Percentiles rank a stretch among this genome's conserved stretches.
Conservation (phyloP, 345 rosid species). For the Psidium friedrichsthalianum region DNA sequence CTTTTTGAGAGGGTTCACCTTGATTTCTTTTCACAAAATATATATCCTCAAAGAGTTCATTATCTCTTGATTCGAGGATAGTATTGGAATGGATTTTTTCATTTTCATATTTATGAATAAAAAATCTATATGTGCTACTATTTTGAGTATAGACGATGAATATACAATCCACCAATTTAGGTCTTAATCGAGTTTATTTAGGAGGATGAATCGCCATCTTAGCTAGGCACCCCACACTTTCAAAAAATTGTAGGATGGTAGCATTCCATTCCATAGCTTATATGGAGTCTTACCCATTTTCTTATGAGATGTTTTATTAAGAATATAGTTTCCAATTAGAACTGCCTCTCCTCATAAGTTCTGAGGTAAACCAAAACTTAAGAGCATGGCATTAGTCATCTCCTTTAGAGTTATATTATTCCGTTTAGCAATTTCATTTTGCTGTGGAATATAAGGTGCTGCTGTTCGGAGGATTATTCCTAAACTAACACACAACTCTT, state of each 20-base stretch:
- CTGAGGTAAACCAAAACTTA: neutral
- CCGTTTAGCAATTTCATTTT: neutral
- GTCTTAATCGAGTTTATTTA: neutral
- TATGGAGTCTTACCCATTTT: too few relatives aligned
- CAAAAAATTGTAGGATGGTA: too few relatives aligned
- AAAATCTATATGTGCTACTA: neutral
- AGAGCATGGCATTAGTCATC: neutral
- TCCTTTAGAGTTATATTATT: neutral
- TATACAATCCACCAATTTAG: neutral
- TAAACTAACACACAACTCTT: neutral
- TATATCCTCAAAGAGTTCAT: too few relatives aligned
- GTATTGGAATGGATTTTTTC: neutral
- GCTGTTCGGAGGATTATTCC: neutral
- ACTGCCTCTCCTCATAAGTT: neutral
- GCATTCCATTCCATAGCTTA: too few relatives aligned
- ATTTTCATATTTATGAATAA: neutral
- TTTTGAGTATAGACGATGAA: neutral
- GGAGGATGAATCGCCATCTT: neutral
- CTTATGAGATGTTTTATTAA: too few relatives aligned
- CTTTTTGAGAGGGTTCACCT: neutral
- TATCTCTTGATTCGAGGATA: neutral
- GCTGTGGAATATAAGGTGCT: neutral
- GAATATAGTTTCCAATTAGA: too few relatives aligned
- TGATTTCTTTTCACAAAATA: too few relatives aligned
- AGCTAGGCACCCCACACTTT: neutral